Evolutionary conservation across 2,329 filamentous ascomycete genomes (phyloP).

Genomic region (Hypoxylon sp.): DNA sequence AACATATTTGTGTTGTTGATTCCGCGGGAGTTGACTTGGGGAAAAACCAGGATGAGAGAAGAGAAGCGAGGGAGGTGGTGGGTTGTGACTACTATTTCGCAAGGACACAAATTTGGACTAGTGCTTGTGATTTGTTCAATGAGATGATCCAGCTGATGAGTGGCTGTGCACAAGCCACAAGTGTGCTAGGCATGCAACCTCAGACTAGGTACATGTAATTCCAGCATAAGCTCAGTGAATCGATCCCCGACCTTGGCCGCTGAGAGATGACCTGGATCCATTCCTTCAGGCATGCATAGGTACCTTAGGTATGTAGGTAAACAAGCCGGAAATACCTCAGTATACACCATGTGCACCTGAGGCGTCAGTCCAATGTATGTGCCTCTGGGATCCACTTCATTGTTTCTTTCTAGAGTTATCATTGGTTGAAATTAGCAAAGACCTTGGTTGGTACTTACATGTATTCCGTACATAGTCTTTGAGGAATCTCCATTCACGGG

Average conservation of each 20-base stretch:
- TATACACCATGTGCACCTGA: no score
- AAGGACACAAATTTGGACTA: neutral
- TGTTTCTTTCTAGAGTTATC: no score
- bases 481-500: no score
- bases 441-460: no score
- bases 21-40: slow-evolving; percentile 33
- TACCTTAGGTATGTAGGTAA: no score
- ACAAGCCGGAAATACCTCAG: no score
- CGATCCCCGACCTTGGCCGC: neutral
- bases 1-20: slow-evolving; percentile 47
- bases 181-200: no score
- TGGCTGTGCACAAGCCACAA: slow-evolving; percentile 13
- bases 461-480: no score
- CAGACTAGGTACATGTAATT: neutral
- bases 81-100: slow-evolving; percentile 5
- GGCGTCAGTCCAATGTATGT: no score
- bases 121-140: slow-evolving; percentile 10
- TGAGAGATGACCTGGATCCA: neutral
- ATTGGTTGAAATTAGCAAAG: no score
- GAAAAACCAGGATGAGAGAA: slow-evolving; percentile 19
- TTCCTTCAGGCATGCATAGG: neutral
- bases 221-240: neutral
- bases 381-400: no score
- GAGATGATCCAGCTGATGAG: slow-evolving; percentile 8
- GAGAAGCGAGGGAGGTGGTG: slow-evolving; percentile 8